Base-by-base conservation (phyloP, 495 filamentous ascomycete species). In the Penicillium subrubescens region DNA sequence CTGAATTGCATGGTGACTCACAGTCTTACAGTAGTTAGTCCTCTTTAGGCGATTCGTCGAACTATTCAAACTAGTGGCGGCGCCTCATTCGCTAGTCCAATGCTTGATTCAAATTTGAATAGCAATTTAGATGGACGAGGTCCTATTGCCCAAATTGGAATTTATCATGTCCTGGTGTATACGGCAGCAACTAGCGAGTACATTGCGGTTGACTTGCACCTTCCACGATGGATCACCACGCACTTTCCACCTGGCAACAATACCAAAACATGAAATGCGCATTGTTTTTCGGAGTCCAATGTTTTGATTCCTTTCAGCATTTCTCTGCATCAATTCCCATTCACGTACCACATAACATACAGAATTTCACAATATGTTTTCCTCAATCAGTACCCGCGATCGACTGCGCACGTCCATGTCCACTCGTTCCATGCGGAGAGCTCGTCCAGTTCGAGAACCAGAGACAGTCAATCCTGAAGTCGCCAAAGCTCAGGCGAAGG, bases 341-440 rank as follows among this genome's bases (percentile, higher is more conserved):
- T 46, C 43, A 57, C 58, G 53, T 63, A 63, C 64, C 59, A 64
- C 34, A 44, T 73, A 73, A 44, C 55, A 27, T 68, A 57, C 67
- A 71, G 64, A 64, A 41, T 72, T 74, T 55, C 33, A 35, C 64
- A 72, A 50, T 65, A 79, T 75, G 71, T 62, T 65, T 71, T 66
- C 69, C 50, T 59, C 71, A 64, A 64, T 71, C 68, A 70, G 61
- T 60, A 73, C 81, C 60, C 79, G 76, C 44, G 75, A 77, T 53
- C 75, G 77, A 39, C 80, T 89, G 54, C 81, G 81, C 68, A 84
- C 83, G 67, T 82, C 86, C 59, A 90, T 87, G 72, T 92, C 90
- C 19, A 78, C 84, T 48, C 84, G 85, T 52, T 90, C 88, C 19
- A 77, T 86, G 35, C 80, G 81, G 60, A 83, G 78, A 51, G 61